Evolutionary conservation across 2,329 filamentous ascomycete genomes (phyloP), one percentile per base, ranked within the genome.

Genomic region (Paecilomyces fulvus): DNA sequence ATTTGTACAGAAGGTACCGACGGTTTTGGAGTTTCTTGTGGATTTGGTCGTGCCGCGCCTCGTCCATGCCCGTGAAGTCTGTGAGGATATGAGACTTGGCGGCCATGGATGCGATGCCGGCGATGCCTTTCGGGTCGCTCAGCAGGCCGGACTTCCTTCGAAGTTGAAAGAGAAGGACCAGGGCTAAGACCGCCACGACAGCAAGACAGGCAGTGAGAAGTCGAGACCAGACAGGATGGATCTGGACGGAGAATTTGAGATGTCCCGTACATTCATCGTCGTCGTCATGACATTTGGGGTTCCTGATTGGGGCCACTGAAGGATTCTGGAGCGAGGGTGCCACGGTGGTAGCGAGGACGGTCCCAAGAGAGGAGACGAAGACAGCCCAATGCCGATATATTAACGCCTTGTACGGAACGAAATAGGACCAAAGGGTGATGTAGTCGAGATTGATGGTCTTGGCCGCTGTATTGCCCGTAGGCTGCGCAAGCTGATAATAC

Each of bases 101-200:
- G 64, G 76, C 56, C 77, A 80, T 79, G 62, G 77, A 74, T 57
- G 77, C 77, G 56, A 79, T 71, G n/a, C 77, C 77, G 9, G 76
- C 77, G 21, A 80, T 78, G 1, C 77, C 77, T 53, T 75, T 75
- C 0, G 77, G 77, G 56, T 79, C 74, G 31, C 75, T 77, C 11
- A 77, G 70, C 1, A 80, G 63, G 3, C 77, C 77, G 31, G 76
- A 78, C 55, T 75, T 78, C 4, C 77, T 71, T 2, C 74, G 75
- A 61, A 79, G 72, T 56, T 75, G 73, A 50, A 75, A 68, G 55
- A 78, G 67, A 10, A 80, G 65, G 4, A 76, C 64, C 7, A 69
- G 59, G 0, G 75, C 73, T 56, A 73, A 70, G 9, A 76, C 59
- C 11, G 75, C 77, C 1, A 79, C 73, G 11, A 75, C 52, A 7